These are phyloP conservation scores for Lanmaoa pseudosensibilis DNA, from an alignment of 768 basidiomycete genomes.

Conservation along the genomic window DNA sequence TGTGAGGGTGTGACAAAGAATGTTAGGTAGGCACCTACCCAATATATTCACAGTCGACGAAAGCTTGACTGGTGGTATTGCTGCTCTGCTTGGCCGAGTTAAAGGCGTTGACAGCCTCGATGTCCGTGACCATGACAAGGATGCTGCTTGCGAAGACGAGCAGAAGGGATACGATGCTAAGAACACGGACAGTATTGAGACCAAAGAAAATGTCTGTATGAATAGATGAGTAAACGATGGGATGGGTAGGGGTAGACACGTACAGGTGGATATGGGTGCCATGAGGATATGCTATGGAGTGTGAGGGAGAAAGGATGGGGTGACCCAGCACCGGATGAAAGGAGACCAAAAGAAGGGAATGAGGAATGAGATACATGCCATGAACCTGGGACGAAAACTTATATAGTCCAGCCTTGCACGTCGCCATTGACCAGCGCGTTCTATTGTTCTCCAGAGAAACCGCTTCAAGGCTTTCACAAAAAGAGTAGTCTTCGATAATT, in stretches of 20 bases:
- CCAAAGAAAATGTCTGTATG: constrained; percentile 61
- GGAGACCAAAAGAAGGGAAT: constrained; percentile 6
- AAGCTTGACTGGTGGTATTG: constrained; percentile 30
- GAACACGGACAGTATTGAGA: constrained; percentile 73
- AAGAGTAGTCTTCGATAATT: background rate
- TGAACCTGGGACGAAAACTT: constrained; percentile 8
- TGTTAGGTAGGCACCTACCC: constrained; percentile 45
- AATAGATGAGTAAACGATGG: constrained; percentile 1
- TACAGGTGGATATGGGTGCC: constrained; percentile 44
- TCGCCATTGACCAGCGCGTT: constrained; percentile 15
- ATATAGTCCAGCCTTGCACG: constrained; percentile 21
- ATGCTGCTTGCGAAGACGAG: constrained; percentile 82
- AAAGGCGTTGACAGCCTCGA: constrained; percentile 73
- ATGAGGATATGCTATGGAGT: constrained; percentile 18
- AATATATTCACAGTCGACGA: constrained; percentile 74
- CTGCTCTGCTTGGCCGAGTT: constrained; percentile 40
- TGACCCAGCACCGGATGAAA: constrained; percentile 35
- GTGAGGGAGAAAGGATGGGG: constrained; percentile 22
- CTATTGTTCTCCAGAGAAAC: constrained; percentile 34
- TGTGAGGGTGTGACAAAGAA: constrained; percentile 19
- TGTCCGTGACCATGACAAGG: constrained; percentile 68
- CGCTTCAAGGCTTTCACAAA: background rate
- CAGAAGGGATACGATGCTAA: constrained; percentile 77
- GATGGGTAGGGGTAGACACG: constrained; percentile 21
- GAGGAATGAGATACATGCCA: constrained; percentile 7